Conservation (phyloP, 148 eudicot genomes). For the Talinum fruticosum region DNA sequence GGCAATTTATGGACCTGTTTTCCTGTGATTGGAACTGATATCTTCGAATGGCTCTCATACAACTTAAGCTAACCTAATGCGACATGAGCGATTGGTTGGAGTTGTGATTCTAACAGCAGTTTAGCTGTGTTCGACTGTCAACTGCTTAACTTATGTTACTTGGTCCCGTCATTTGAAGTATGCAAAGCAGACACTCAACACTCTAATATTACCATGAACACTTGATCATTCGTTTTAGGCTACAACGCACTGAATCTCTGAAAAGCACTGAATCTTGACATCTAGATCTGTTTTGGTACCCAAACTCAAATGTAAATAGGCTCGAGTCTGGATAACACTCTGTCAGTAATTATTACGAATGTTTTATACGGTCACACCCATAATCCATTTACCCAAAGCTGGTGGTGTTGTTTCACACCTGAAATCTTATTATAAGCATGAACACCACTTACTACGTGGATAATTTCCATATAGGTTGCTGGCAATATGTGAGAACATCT, state of each 20-base stretch:
- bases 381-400: neutral
- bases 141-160: neutral
- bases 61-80: neutral
- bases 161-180: neutral
- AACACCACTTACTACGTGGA: neutral
- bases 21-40: neutral
- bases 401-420: neutral
- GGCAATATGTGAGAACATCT: conserved; percentile 15
- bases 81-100: neutral
- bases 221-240: neutral
- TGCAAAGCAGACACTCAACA: neutral
- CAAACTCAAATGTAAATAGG: neutral
- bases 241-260: neutral
- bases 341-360: neutral
- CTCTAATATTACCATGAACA: neutral
- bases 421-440: neutral
- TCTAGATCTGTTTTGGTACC: neutral
- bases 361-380: neutral
- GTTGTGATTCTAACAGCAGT: neutral
- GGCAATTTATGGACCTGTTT: neutral
- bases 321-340: neutral
- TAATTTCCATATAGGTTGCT: neutral
- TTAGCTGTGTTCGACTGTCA: neutral
- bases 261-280: neutral
- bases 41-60: neutral